phyloP scores from a whole-genome alignment of 2,329 filamentous ascomycete genomes.

The Coniella lustricola region DNA sequence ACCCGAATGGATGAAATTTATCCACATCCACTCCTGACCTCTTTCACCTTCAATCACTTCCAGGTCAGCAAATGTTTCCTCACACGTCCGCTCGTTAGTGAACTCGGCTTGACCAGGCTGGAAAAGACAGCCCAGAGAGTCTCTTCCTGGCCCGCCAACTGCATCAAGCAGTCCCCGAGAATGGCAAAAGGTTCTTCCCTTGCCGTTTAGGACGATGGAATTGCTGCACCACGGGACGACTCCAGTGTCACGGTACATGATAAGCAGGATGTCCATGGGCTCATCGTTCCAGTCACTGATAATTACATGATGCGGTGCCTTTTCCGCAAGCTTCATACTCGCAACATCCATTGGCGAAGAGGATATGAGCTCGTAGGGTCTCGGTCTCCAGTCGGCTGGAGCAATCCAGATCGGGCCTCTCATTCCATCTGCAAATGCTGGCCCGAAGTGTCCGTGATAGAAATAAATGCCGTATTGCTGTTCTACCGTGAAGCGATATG shows the following conservation, averaged over 20 bases:
- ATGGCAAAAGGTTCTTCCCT: constrained; percentile 15
- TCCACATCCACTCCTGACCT: constrained; percentile 13
- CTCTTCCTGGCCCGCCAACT: constrained; percentile 11
- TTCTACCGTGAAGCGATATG: constrained; percentile 16
- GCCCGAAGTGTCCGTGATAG: constrained; percentile 18
- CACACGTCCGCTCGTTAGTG: constrained; percentile 13
- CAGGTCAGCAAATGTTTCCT: constrained; percentile 12
- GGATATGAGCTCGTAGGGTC: constrained; percentile 16
- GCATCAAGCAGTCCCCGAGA: constrained; percentile 7
- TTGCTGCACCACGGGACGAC: constrained; percentile 17
- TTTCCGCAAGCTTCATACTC: constrained; percentile 13
- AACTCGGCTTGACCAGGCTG: constrained; percentile 9
- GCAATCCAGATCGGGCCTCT: constrained; percentile 17
- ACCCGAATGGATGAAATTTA: constrained; percentile 18
- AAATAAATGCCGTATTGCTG: constrained; percentile 18
- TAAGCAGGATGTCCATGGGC: constrained; percentile 16
- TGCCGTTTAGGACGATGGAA: constrained; percentile 15
- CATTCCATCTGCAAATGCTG: constrained; percentile 18
- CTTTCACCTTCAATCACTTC: constrained; percentile 14
- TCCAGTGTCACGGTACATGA: constrained; percentile 16
- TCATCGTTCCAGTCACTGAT: constrained; percentile 18
- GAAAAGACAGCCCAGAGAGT: constrained; percentile 12
- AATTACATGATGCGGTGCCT: constrained; percentile 14
- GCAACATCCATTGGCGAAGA: constrained; percentile 4
- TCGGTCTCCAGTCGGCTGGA: constrained; percentile 15